phyloP scores from a whole-genome alignment of 2,329 filamentous ascomycete species.

The Alternaria alternata region DNA sequence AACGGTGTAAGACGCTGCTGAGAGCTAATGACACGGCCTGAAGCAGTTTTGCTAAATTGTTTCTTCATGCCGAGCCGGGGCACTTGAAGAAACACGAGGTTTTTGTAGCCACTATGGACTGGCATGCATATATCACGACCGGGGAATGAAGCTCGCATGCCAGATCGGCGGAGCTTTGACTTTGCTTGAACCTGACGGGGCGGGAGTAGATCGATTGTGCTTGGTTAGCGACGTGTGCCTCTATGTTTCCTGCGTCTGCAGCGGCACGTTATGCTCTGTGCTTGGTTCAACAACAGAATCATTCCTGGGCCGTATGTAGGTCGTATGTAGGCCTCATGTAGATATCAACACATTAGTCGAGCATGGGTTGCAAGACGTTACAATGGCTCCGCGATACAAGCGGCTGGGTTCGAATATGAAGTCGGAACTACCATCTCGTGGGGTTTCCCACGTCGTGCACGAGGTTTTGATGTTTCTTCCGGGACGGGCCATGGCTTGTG shows the following conservation, averaged over 20 bases:
- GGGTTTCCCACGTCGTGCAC: constrained; percentile 33
- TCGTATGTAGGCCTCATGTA: background rate
- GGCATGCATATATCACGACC: constrained; percentile 31
- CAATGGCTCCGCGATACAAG: constrained; percentile 24
- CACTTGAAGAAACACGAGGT: constrained; percentile 12
- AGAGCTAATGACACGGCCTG: constrained; percentile 14
- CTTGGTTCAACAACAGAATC: constrained; percentile 21
- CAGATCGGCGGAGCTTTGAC: constrained; percentile 43
- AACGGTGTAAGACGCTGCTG: constrained; percentile 19
- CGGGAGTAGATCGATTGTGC: constrained; percentile 10
- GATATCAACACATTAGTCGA: constrained; percentile 7
- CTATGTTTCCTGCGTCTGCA: constrained; percentile 4
- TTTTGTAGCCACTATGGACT: constrained; percentile 31
- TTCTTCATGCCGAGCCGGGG: constrained; percentile 23
- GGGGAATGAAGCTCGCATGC: constrained; percentile 22
- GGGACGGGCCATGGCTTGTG: constrained; percentile 27
- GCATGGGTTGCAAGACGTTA: constrained; percentile 27
- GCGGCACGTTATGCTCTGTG: constrained; percentile 26
- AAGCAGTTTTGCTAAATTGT: constrained; percentile 21
- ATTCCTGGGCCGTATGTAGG: constrained; percentile 21
- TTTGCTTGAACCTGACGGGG: constrained; percentile 19
- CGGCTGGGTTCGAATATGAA: constrained; percentile 23
- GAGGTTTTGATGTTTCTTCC: constrained; percentile 24
- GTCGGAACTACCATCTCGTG: constrained; percentile 39
- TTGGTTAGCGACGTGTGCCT: constrained; percentile 10